Percentiles rank a stretch among this genome's conserved stretches.
These are phyloP conservation scores for Zygotorulaspora sp. DNA, from an alignment of 805 yeast species.

Conservation along the genomic window DNA sequence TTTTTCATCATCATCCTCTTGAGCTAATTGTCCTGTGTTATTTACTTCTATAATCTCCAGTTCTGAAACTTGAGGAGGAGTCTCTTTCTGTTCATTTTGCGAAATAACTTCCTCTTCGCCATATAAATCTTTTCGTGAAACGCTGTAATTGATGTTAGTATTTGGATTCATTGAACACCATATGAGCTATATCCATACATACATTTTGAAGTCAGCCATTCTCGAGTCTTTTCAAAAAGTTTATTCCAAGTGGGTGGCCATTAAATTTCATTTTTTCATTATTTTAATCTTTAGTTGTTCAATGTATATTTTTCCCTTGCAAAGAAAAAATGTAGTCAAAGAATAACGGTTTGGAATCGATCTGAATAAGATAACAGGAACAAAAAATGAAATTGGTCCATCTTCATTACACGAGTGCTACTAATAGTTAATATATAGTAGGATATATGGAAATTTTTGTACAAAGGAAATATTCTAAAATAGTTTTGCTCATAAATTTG, in stretches of 20 bases:
- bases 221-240: not conserved
- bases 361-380: not conserved
- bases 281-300: not conserved
- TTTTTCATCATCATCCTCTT: slow-evolving; percentile 5
- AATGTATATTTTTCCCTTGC: too few relatives aligned
- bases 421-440: slow-evolving; percentile 5
- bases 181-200: slow-evolving; percentile 6
- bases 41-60: slow-evolving; percentile 27
- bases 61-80: slow-evolving; percentile 30
- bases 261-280: not conserved
- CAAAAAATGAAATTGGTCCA: not conserved
- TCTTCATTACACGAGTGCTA: not conserved
- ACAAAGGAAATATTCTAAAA: not conserved
- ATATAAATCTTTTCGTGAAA: slow-evolving; percentile 24
- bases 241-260: not conserved
- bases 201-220: slow-evolving; percentile 18
- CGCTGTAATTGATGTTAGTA: slow-evolving; percentile 14
- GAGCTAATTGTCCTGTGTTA: slow-evolving; percentile 8
- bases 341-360: not conserved
- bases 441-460: slow-evolving; percentile 4
- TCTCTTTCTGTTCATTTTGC: slow-evolving; percentile 5
- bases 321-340: not conserved
- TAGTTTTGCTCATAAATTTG: not conserved
- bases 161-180: not conserved
- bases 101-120: slow-evolving; percentile 13